A percentile compares a stretch with the other conserved stretches of the same genome.
Conservation (phyloP, 495 filamentous ascomycete species). For the Trichoderma orchidacearum region DNA sequence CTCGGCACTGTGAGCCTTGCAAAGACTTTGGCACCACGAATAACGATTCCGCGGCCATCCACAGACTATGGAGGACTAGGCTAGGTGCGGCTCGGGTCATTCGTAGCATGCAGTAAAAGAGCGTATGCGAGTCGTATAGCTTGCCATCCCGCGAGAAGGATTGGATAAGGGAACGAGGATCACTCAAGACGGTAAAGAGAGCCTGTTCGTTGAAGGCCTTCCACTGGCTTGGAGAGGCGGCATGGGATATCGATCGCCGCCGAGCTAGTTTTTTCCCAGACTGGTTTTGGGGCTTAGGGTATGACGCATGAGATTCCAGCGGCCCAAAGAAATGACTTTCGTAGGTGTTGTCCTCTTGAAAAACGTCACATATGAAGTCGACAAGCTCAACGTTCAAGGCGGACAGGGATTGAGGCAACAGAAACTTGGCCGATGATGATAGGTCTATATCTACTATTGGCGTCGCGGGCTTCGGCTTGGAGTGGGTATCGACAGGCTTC, state of each 20-base stretch:
- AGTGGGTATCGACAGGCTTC: slow-evolving; percentile 8
- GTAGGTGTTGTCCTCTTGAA: slow-evolving; percentile 34
- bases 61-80: slow-evolving; percentile 62
- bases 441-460: neutral
- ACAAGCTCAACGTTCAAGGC: slow-evolving; percentile 30
- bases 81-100: slow-evolving; percentile 34
- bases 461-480: slow-evolving; percentile 20
- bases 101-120: slow-evolving; percentile 38
- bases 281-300: slow-evolving; percentile 11
- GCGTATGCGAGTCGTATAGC: slow-evolving; percentile 33
- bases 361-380: slow-evolving; percentile 37
- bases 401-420: slow-evolving; percentile 28
- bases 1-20: slow-evolving; percentile 24
- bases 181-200: slow-evolving; percentile 59
- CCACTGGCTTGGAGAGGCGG: slow-evolving; percentile 21
- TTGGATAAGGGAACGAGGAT: slow-evolving; percentile 43
- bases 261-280: neutral
- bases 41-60: slow-evolving; percentile 53
- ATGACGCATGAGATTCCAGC: neutral
- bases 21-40: slow-evolving; percentile 52
- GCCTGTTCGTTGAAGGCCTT: slow-evolving; percentile 57
- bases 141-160: slow-evolving; percentile 46
- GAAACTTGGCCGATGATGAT: neutral
- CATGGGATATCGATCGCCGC: neutral
- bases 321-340: slow-evolving; percentile 30